These are phyloP conservation scores for Vicia faba DNA, from an alignment of 306 rosid species.

Conservation along the genomic window DNA sequence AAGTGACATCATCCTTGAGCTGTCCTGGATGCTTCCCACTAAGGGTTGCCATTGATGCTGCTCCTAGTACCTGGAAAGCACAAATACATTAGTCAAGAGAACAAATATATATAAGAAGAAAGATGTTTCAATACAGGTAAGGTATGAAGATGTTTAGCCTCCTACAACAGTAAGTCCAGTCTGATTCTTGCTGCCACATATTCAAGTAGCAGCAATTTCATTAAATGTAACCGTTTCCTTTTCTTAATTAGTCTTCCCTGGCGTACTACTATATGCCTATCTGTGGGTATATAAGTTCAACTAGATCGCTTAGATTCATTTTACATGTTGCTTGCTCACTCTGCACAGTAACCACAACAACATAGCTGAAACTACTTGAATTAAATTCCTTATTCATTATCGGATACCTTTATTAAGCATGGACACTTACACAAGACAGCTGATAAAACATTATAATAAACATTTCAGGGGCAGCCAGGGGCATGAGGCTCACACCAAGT, in stretches of 20 bases:
- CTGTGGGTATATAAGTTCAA: neutral
- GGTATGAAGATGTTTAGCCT: neutral
- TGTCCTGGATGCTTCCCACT: slow-evolving; percentile 82
- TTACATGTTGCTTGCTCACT: slow-evolving; percentile 10
- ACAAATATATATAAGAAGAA: neutral
- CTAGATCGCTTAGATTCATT: slow-evolving; percentile 7
- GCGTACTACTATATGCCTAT: neutral
- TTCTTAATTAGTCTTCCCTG: slow-evolving; percentile 10
- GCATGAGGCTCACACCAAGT: neutral
- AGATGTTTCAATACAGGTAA: slow-evolving; percentile 2
- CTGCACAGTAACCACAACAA: slow-evolving; percentile 23
- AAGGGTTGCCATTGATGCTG: slow-evolving; percentile 71
- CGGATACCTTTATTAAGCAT: slow-evolving; percentile 18
- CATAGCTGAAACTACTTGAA: slow-evolving; percentile 12
- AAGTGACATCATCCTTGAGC: slow-evolving; percentile 85
- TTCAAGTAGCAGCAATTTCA: slow-evolving; percentile 16
- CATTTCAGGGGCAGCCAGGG: neutral
- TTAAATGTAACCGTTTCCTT: slow-evolving; percentile 10
- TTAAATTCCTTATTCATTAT: slow-evolving; percentile 5
- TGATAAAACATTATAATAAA: slow-evolving; percentile 4
- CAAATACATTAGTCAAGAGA: neutral
- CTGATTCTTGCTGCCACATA: slow-evolving; percentile 19
- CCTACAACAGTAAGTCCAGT: neutral
- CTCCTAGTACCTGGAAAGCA: slow-evolving; percentile 75
- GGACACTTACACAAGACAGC: slow-evolving; percentile 15